Base-by-base conservation (phyloP, 768 basidiomycete genomes). In the Pleurotus ostreatus region DNA sequence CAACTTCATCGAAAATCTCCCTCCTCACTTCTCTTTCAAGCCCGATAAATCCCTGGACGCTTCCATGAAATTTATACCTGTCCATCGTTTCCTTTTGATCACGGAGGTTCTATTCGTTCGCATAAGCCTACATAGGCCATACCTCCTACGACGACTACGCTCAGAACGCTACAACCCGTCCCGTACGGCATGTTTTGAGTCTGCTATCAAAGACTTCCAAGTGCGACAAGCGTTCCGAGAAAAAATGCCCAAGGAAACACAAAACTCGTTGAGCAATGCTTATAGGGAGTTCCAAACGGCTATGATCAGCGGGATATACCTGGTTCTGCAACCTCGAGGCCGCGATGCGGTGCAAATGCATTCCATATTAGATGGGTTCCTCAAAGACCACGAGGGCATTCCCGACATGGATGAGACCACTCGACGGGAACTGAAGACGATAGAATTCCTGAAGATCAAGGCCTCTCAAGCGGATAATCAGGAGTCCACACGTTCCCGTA, bases 81-180 rank as follows among this genome's bases (percentile, higher is more conserved):
- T 89, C 39, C 94, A 97, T 64, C 84, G 94, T 46, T 96, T 91
- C 71, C 81, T 96, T 43, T 80, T 97, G 55, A 84, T 90, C 49
- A 95, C 94, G 0, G 94, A 97, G 69, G 84, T 94, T 52, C 79
- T 92, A 46, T 94, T 93, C 65, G 86, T 93, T 51, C 81, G 92
- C 56, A 87, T 90, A 64, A 86, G 87, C 63, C 72, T 94, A 30
- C 88, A 96, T 69, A 83, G 94, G 26, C 94, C 94, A 2, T 97
- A 95, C 70, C 77, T 97, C 40, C 74, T 97, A 41, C 83, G 93
- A 49, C 82, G 84, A 46, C 78, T 94, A 46, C 79, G 82, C 65
- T 87, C 87, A 40, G 89, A 92, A 64, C 87, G 89, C 16, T 95
- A 91, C 71, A 73, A 81, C 40, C 84, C 86, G 26, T 96, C 94